Evolutionary conservation across 129 eudicot species (phyloP), one percentile per base, ranked within the genome.

Genomic region (Flaveria trinervia): DNA sequence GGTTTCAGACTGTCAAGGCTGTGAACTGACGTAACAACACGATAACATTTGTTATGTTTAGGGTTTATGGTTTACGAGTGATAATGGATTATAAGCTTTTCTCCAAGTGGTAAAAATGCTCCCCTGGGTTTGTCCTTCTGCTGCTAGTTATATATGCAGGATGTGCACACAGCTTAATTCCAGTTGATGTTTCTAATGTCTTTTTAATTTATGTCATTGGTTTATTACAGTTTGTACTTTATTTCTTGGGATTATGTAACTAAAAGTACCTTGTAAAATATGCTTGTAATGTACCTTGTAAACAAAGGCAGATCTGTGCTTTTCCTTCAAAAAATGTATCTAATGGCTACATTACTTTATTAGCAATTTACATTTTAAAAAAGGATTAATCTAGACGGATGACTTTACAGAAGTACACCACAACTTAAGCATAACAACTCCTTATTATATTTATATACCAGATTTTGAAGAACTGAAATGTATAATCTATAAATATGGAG

Each of bases 1-100:
- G 97, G 82, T 92, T 92, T 59, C 85, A 79, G 48, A 91, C 97
- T 70, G 91, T 92, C 33, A 83, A 72, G 49, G 85, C 85, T 28
- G 50, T 39, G 5, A 11, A 23, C 8, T 25, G 13, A 66, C 36
- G 7, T 65, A 65, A 3, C 26, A 45, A 6, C 17, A 3, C 62
- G 28, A 4, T 74, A 25, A 45, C 50, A 11, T 45, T 14, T 45
- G 13, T 11, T 45, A 11, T 16, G 68, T 23, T 36, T 65, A 14
- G 16, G 46, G 55, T 51, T 77, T 70, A 65, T 49, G 20, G 65
- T 65, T 30, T 59, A 65, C 60, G 61, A 13, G 54, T 49, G 54
- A 49, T 49, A 0, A 49, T 49, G n/a, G 54, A 52, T 76, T 65
- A 65, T 76, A 50, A 49, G 51, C 65, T 76, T 65, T 50, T 30